These are phyloP conservation scores for Castanea sativa DNA, from an alignment of 306 rosid species.

Conservation along the genomic window DNA sequence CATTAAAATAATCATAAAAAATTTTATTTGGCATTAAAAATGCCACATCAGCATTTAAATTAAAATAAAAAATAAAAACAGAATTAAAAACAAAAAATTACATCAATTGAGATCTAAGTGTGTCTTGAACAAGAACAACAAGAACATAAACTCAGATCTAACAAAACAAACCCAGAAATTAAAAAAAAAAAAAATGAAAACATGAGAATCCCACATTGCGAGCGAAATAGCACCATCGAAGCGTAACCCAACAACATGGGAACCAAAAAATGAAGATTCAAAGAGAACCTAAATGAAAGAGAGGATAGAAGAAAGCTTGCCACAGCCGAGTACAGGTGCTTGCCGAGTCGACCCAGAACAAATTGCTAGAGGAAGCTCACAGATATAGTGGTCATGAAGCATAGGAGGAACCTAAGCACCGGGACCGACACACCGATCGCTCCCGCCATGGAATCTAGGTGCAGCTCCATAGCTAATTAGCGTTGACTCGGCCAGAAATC, in stretches of 20 bases:
- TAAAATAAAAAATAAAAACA: too few species aligned
- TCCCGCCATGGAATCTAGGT: constrained; percentile 80
- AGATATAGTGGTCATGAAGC: constrained; percentile 79
- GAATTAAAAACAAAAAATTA: too few species aligned
- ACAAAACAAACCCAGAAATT: too few species aligned
- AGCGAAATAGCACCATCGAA: constrained; percentile 70
- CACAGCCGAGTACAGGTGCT: constrained; percentile 67
- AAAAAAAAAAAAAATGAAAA: too few species aligned
- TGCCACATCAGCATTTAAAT: too few species aligned
- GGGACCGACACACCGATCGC: constrained; percentile 78
- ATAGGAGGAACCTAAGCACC: constrained; percentile 85
- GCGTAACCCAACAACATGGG: constrained; percentile 80
- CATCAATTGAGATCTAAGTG: too few species aligned
- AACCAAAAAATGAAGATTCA: constrained; percentile 76
- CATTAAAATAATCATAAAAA: too few species aligned
- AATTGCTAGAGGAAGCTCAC: constrained; percentile 69
- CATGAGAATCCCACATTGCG: constrained; percentile 69
- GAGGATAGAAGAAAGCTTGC: constrained; percentile 72
- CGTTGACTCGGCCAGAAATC: not conserved
- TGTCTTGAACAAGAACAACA: too few species aligned
- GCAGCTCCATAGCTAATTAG: constrained; percentile 56
- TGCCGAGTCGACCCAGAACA: constrained; percentile 59
- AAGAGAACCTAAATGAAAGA: constrained; percentile 84
- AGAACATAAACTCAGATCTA: too few species aligned
- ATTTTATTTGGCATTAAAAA: too few species aligned